These are phyloP conservation scores for Fraxinus xanthoxyloides DNA, from an alignment of 305 asterid species.

Conservation along the genomic window DNA sequence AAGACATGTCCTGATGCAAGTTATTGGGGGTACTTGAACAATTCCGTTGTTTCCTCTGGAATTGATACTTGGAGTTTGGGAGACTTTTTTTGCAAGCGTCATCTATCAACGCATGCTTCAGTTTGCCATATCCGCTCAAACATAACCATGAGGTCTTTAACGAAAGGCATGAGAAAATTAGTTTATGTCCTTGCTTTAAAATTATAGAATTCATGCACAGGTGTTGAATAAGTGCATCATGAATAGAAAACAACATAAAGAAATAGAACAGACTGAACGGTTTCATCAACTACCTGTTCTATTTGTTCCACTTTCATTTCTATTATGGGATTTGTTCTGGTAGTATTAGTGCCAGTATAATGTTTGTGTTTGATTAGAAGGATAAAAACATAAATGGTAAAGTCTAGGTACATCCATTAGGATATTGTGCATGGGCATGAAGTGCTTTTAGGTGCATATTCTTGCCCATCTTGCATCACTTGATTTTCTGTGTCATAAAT, in stretches of 20 bases:
- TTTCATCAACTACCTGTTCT: neutral
- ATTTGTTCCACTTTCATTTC: conserved; percentile 7
- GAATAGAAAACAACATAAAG: conserved; percentile 16
- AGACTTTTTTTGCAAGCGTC: conserved; percentile 46
- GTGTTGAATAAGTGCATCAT: conserved; percentile 17
- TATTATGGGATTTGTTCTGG: conserved; percentile 12
- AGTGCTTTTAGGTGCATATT: neutral
- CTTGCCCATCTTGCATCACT: conserved; percentile 17
- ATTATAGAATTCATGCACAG: conserved; percentile 35
- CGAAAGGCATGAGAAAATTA: conserved; percentile 29
- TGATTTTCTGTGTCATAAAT: conserved; percentile 7
- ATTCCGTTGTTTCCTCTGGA: conserved; percentile 36
- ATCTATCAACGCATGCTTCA: conserved; percentile 41
- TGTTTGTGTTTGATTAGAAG: neutral
- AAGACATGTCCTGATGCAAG: conserved; percentile 22
- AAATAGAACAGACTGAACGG: conserved; percentile 1
- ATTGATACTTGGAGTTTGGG: conserved; percentile 42
- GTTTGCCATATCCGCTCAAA: conserved; percentile 43
- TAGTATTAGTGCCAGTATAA: conserved; percentile 14
- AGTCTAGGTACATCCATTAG: neutral
- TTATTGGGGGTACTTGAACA: conserved; percentile 39
- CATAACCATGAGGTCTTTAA: conserved; percentile 40
- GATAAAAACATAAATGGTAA: conserved; percentile 16
- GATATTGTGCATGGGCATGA: neutral
- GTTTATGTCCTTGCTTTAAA: conserved; percentile 33